These are phyloP conservation scores for Betula pendula DNA, from an alignment of 306 rosid genomes.

Conservation along the genomic window DNA sequence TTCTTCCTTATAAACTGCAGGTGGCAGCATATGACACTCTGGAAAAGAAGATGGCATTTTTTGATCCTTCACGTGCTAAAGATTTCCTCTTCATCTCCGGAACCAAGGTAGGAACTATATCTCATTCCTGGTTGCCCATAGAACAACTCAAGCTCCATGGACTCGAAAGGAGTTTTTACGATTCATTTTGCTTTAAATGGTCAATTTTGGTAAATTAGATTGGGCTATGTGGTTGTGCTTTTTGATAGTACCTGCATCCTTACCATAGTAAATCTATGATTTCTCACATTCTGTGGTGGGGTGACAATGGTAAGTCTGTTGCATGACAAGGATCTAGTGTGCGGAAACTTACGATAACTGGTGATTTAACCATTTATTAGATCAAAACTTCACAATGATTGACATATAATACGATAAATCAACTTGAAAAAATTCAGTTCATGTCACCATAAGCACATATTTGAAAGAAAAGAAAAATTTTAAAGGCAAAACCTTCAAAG, in stretches of 20 bases:
- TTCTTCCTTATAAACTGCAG: slow-evolving; percentile 43
- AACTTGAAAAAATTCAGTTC: slow-evolving; percentile 4
- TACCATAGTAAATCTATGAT: neutral
- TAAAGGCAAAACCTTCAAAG: neutral
- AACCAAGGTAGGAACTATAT: slow-evolving; percentile 66
- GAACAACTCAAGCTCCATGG: slow-evolving; percentile 4
- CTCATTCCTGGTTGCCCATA: neutral
- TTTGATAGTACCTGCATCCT: neutral
- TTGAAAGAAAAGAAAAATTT: neutral
- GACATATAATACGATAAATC: neutral
- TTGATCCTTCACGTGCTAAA: slow-evolving; percentile 77
- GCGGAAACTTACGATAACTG: neutral
- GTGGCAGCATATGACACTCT: slow-evolving; percentile 92
- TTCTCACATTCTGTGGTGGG: neutral
- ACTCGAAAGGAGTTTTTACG: slow-evolving; percentile 6
- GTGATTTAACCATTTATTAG: neutral
- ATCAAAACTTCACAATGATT: neutral
- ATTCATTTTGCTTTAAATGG: neutral
- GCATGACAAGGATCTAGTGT: neutral
- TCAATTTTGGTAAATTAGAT: neutral
- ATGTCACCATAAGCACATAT: neutral
- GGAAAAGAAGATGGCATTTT: slow-evolving; percentile 89
- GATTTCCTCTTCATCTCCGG: slow-evolving; percentile 97
- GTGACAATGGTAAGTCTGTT: neutral
- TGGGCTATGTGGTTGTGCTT: slow-evolving; percentile 7